Base-by-base conservation (phyloP, 257 asterid genomes). In the Nyctanthes arbortristis region DNA sequence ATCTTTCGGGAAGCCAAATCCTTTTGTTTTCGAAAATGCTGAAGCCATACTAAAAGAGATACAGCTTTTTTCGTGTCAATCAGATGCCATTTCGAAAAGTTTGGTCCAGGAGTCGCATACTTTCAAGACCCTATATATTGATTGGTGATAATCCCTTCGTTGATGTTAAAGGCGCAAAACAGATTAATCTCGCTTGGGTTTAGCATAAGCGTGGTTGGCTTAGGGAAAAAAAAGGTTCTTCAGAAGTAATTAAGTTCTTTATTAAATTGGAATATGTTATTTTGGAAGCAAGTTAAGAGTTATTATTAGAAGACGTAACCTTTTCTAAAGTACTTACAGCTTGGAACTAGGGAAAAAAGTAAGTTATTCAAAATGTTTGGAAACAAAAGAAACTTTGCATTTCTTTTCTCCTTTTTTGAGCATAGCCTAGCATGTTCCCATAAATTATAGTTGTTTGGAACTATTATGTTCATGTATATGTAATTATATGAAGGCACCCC, bases 61-160 rank as follows among this genome's bases (percentile, higher is more conserved):
- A 28, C 62, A 32, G 20, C 75, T 68, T 61, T 60, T 60, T 61
- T 72, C 71, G 7, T 24, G 62, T 61, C 65, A 54, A 24, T 61
- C 64, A 40, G 18, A 77, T 63, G 67, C 25, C 67, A 59, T 32
- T 45, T 65, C 31, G 20, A 68, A 54, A 70, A 69, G 71, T 31
- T 58, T 61, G 24, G 70, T 76, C 28, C 25, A 39, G 9, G 61
- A 39, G 18, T 43, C 58, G 12, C 81, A 58, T 66, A 65, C 81
- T 75, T 86, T 83, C 70, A 76, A 70, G 58, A 79, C 89, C 67
- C 75, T 86, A 16, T 86, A 86, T 60, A 86, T n/a, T 86, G 92
- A 86, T 86, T 36, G 92, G 92, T 33, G 92, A 83, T 73, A 86
- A 84, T 70, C 92, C 92, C 63, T 47, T 55, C 2, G 92, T 86